Evolutionary conservation across 176 grass and related monocot genomes (phyloP), one percentile per base, ranked within the genome.

Genomic region (Musa itinerans): DNA sequence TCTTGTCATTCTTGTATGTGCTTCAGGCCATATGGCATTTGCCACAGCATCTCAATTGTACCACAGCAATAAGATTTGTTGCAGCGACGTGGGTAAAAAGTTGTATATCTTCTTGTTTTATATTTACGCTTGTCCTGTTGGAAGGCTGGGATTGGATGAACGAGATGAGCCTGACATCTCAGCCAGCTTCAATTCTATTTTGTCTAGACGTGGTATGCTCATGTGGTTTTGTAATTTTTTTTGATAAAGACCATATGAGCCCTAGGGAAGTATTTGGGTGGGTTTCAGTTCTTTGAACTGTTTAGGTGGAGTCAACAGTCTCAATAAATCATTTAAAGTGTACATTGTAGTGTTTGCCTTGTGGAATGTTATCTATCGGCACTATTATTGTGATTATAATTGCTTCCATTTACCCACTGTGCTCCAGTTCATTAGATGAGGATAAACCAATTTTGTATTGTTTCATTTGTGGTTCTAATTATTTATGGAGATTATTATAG

Each of bases 161-260:
- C 10, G 20, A 24, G n/a, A 85, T 88, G 56, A 82, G 77, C 71
- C 83, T 71, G 69, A 74, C 83, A 86, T 49, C 58, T 78, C 49
- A 27, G 49, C 78, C 79, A 87, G 80, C 78, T 82, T 81, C 83
- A 85, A 69, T 75, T 88, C 83, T 85, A 80, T 78, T 21, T 68
- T 80, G 86, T 16, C 71, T 99, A 82, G 77, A 24, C 6, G 53
- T 20, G 27, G 52, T 86, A 78, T 87, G 88, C 88, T 99, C 96
- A 84, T 91, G 78, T 97, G 96, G 89, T 99, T 85, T 86, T 95
- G 89, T 99, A 99, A 99, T 94, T 99, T 99, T 94, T 91, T 84
- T 81, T 89, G 34, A 43, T 87, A 78, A 95, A 89, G 81, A 80
- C 86, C 91, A 92, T 83, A 83, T 89, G 96, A 92, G 89, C 81